Percentiles rank a stretch among this genome's conserved stretches.
phyloP scores from a whole-genome alignment of 1,284 basidiomycete genomes.

The Trichosporon sp. region DNA sequence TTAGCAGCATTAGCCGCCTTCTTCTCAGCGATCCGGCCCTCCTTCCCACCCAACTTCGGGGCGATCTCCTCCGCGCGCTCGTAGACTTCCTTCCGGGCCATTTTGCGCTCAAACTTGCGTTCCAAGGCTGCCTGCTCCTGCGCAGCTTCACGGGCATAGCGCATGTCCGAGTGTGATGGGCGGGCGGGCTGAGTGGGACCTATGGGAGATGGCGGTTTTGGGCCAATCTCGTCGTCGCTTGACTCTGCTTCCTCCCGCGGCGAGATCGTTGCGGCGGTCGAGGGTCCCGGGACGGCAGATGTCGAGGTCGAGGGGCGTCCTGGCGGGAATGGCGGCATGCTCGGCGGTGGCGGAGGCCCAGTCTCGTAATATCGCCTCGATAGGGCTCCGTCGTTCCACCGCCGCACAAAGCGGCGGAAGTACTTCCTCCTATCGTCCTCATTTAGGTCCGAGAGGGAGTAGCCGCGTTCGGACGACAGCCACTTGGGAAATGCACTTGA shows the following conservation, averaged over 20 bases:
- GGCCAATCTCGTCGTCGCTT: slow-evolving; percentile 17
- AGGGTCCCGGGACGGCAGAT: not conserved
- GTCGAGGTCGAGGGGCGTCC: not conserved
- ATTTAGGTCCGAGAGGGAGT: slow-evolving; percentile 45
- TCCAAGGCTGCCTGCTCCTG: slow-evolving; percentile 18
- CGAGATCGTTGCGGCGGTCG: slow-evolving; percentile 3
- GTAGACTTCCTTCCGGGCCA: slow-evolving; percentile 18
- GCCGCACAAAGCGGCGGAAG: slow-evolving; percentile 44
- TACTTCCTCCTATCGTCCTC: slow-evolving; percentile 42
- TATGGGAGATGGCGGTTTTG: slow-evolving; percentile 25
- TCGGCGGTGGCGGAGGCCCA: not conserved
- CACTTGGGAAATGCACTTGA: slow-evolving; percentile 37
- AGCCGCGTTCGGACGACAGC: slow-evolving; percentile 34
- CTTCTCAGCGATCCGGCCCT: slow-evolving; percentile 45
- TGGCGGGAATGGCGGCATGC: not conserved
- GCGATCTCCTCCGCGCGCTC: slow-evolving; percentile 40
- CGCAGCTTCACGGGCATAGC: slow-evolving; percentile 21
- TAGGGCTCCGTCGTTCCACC: slow-evolving; percentile 46
- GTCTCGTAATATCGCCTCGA: slow-evolving; percentile 29
- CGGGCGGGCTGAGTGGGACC: slow-evolving; percentile 40
- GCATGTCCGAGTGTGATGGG: not conserved
- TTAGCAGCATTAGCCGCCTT: slow-evolving; percentile 43
- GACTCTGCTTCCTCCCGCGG: not conserved
- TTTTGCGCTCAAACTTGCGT: slow-evolving; percentile 26
- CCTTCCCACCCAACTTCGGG: slow-evolving; percentile 34